phyloP scores from a whole-genome alignment of 352 stramenopile species.

The Phytophthora quininea region DNA sequence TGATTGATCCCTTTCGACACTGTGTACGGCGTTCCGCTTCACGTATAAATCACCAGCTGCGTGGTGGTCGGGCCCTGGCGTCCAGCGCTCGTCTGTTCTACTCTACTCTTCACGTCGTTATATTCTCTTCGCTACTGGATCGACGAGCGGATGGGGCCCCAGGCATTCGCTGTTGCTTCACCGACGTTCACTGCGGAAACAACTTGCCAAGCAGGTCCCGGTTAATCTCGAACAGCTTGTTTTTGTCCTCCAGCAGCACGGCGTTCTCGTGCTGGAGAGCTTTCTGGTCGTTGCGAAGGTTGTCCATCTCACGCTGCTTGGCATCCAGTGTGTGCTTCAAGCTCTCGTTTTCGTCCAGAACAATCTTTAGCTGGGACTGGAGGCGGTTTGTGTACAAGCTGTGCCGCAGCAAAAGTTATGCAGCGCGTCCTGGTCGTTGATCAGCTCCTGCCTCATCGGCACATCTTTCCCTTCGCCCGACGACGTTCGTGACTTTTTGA shows the following conservation, averaged over 20 bases:
- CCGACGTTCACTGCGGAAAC: slow-evolving; percentile 60
- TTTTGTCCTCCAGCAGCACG: slow-evolving; percentile 74
- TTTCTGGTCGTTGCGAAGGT: slow-evolving; percentile 58
- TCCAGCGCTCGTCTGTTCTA: slow-evolving; percentile 19
- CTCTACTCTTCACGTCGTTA: slow-evolving; percentile 21
- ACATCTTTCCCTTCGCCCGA: slow-evolving; percentile 36
- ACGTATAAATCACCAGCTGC: slow-evolving; percentile 24
- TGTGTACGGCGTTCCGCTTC: slow-evolving; percentile 8
- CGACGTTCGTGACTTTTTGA: slow-evolving; percentile 70
- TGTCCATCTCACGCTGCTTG: slow-evolving; percentile 64
- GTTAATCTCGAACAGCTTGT: slow-evolving; percentile 84
- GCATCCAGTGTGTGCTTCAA: slow-evolving; percentile 54
- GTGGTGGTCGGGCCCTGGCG: slow-evolving; percentile 8
- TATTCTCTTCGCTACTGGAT: slow-evolving; percentile 24
- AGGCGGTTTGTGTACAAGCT: slow-evolving; percentile 80
- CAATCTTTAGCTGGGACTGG: slow-evolving; percentile 71
- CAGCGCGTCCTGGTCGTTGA: slow-evolving; percentile 52
- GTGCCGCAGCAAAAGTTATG: slow-evolving; percentile 74
- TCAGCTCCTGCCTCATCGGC: slow-evolving; percentile 38
- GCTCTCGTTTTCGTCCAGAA: slow-evolving; percentile 67
- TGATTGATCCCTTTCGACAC: slow-evolving; percentile 19
- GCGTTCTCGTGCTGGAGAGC: slow-evolving; percentile 71
- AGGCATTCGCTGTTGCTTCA: not conserved
- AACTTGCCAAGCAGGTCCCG: slow-evolving; percentile 68
- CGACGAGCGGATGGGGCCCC: slow-evolving; percentile 3